phyloP scores from a whole-genome alignment of 2,329 filamentous ascomycete species.

The Elsinoe arachidis region DNA sequence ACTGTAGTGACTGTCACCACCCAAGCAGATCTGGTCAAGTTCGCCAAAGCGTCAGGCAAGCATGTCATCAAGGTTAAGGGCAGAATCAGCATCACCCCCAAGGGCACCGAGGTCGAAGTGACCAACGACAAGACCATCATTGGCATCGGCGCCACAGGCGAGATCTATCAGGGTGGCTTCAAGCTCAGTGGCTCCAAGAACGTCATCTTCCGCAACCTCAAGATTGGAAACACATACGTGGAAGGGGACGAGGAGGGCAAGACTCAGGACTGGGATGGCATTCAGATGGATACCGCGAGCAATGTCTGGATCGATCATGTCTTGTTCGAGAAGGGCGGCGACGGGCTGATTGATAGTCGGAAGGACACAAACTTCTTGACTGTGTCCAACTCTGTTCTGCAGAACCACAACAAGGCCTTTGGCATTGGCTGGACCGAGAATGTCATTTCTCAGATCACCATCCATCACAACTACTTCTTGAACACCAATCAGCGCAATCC shows the following conservation, averaged over 20 bases:
- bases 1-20: slow-evolving; percentile 19
- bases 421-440: slow-evolving; percentile 22
- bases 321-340: slow-evolving; percentile 18
- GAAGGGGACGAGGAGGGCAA: slow-evolving; percentile 18
- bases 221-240: slow-evolving; percentile 17
- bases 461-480: slow-evolving; percentile 23
- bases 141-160: slow-evolving; percentile 19
- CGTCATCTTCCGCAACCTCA: slow-evolving; percentile 21
- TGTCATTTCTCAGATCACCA: slow-evolving; percentile 20
- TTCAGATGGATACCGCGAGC: slow-evolving; percentile 20
- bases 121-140: slow-evolving; percentile 22
- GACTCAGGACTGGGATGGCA: slow-evolving; percentile 21
- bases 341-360: slow-evolving; percentile 21
- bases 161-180: slow-evolving; percentile 20
- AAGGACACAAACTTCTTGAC: slow-evolving; percentile 22
- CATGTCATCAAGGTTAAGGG: slow-evolving; percentile 19
- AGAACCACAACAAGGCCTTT: slow-evolving; percentile 22
- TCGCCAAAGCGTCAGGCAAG: slow-evolving; percentile 18
- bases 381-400: slow-evolving; percentile 19
- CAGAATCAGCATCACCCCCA: slow-evolving; percentile 17
- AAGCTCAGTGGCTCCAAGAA: slow-evolving; percentile 18
- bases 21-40: slow-evolving; percentile 19
- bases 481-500: slow-evolving; percentile 20
- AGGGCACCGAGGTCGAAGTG: slow-evolving; percentile 19
- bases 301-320: slow-evolving; percentile 23